These are phyloP conservation scores for Silene noctiflora DNA, from an alignment of 179 eudicot genomes.

Conservation along the genomic window DNA sequence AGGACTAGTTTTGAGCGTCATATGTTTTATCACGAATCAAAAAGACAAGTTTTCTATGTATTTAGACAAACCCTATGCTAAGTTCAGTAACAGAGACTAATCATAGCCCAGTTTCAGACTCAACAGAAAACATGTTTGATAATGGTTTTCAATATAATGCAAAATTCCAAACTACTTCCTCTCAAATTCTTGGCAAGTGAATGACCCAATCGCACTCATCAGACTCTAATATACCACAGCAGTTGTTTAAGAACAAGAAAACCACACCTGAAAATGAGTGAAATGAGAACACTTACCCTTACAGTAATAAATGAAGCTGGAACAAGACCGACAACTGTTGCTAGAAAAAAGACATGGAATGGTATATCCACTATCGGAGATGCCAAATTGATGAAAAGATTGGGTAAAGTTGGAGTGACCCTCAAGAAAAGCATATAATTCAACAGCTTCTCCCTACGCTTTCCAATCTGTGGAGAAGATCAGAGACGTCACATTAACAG, in stretches of 20 bases:
- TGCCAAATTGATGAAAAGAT: slow-evolving; percentile 95
- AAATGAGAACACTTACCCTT: slow-evolving; percentile 44
- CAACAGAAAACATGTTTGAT: slow-evolving; percentile 7
- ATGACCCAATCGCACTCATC: neutral
- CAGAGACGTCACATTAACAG: neutral
- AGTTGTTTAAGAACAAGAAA: neutral
- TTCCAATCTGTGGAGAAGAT: slow-evolving; percentile 57
- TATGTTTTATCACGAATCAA: neutral
- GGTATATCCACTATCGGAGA: slow-evolving; percentile 99
- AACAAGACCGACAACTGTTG: slow-evolving; percentile 82
- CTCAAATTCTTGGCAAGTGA: neutral
- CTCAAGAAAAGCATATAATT: slow-evolving; percentile 97
- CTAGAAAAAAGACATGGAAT: slow-evolving; percentile 83
- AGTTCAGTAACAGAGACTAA: neutral
- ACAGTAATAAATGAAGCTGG: slow-evolving; percentile 94
- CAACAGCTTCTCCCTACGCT: slow-evolving; percentile 76
- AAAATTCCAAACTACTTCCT: neutral
- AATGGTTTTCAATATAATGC: slow-evolving; percentile 2
- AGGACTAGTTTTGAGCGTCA: neutral
- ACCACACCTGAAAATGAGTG: neutral
- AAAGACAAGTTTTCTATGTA: neutral
- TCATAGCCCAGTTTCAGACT: neutral
- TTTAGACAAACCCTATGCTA: neutral
- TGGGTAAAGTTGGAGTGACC: slow-evolving; percentile 92
- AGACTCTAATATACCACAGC: neutral